Evolutionary conservation across 371 early-diverging fungal genomes (phyloP), one percentile per base, ranked within the genome.

Genomic region (Mucor piriformis): DNA sequence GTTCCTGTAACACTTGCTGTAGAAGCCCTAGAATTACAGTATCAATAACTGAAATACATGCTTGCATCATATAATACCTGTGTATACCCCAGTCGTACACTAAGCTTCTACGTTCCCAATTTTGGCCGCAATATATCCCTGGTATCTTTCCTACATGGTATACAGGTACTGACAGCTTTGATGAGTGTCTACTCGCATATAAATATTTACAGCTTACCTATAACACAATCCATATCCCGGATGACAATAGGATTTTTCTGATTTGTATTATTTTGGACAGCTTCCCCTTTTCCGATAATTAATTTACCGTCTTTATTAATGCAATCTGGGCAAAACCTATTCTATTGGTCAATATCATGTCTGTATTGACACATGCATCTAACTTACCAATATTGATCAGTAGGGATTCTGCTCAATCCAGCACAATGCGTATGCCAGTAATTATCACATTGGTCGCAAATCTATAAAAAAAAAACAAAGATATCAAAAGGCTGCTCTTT

Each of bases 381-480:
- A 21, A n/a, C 25, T 44, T 58, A 68, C 70, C 73, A 76, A 67
- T 80, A 83, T 21, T 84, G 71, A 15, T 60, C 79, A 37, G 64
- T 67, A 5, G 85, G 86, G 0, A 74, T 56, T 29, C 59, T 54
- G 3, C 54, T 48, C 35, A 84, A 51, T 0, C 68, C 69, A 6
- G 81, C 70, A 53, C 87, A 87, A 29, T 64, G 55, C 50, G 73
- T 58, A 60, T 87, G 86, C 73, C 65, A 85, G 50, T 81, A 85
- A 8, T 46, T 53, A 24, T 84, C 76, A 54, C 86, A 87, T 55
- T 87, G 81, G 60, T 87, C 88, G 63, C 88, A 87, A 16, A 73
- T 73, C 70, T 67, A 52, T 18, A 8, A 16, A 12, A 3, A 7
- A 43, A 16, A n/a, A 10, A 21, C 21, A 37, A 11, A 15, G 6